phyloP scores from a whole-genome alignment of 495 filamentous ascomycete species.

The Cercophora newfieldiana region DNA sequence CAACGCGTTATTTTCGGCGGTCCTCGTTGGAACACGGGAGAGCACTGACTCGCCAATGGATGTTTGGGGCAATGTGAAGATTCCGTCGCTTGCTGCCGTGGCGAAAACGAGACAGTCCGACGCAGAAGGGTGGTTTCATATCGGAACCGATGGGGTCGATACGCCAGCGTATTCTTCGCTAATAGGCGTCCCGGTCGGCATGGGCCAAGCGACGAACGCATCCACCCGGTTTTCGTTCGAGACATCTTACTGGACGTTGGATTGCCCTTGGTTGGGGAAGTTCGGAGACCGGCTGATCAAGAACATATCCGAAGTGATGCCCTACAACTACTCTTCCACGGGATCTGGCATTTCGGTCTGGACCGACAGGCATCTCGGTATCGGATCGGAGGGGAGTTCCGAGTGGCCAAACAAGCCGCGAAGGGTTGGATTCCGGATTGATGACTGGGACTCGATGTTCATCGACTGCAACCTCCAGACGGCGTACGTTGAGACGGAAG shows the following conservation, averaged over 20 bases:
- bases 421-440: not conserved
- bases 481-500: slow-evolving; percentile 11
- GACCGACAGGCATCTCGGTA: not conserved
- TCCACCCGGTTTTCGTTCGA: not conserved
- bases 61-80: slow-evolving; percentile 16
- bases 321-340: not conserved
- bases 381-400: not conserved
- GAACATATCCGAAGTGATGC: not conserved
- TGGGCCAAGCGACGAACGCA: not conserved
- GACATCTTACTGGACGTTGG: slow-evolving; percentile 10
- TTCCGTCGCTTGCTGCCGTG: slow-evolving; percentile 5
- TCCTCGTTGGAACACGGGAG: not conserved
- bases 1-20: not conserved
- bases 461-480: not conserved
- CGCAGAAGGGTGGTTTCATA: slow-evolving; percentile 5
- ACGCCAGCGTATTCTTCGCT: slow-evolving; percentile 5
- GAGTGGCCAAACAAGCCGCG: not conserved
- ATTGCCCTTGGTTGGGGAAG: not conserved
- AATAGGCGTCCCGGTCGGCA: slow-evolving; percentile 3
- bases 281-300: not conserved
- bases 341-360: not conserved
- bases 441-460: not conserved
- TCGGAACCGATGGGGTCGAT: not conserved
- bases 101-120: not conserved
- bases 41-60: slow-evolving; percentile 10